Evolutionary conservation across 2,329 filamentous ascomycete genomes (phyloP).

Genomic region (Aspergillus aculeatinus): DNA sequence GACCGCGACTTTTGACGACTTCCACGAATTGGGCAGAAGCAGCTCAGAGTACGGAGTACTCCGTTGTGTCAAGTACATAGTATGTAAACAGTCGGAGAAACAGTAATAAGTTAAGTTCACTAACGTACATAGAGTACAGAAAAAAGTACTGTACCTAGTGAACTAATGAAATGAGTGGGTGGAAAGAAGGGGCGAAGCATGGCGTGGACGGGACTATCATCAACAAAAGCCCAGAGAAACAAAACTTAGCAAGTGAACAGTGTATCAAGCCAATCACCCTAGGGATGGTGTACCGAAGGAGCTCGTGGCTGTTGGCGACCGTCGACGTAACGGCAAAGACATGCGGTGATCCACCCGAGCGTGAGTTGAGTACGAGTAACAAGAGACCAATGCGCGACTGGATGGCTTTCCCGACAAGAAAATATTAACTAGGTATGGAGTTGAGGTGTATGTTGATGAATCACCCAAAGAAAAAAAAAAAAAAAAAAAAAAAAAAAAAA

Average conservation of each 20-base stretch:
- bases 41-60: neutral
- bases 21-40: neutral
- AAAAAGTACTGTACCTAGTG: too few species aligned
- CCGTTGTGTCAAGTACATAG: too few species aligned
- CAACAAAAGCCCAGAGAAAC: neutral
- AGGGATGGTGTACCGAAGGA: neutral
- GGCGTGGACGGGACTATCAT: too few species aligned
- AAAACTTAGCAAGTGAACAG: neutral
- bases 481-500: too few species aligned
- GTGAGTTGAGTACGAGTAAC: neutral
- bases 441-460: too few species aligned
- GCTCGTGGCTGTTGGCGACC: slow-evolving; percentile 13
- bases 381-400: neutral
- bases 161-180: neutral
- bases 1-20: neutral
- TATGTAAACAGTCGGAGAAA: neutral
- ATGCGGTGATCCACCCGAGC: slow-evolving; percentile 1
- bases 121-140: too few species aligned
- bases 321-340: slow-evolving; percentile 8
- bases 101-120: neutral
- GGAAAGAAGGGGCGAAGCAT: neutral
- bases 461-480: too few species aligned
- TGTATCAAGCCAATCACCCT: neutral
- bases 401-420: neutral
- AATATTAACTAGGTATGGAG: neutral